Evolutionary conservation across 192 early-diverging fungal species (phyloP).

Genomic region (Linnemannia schmuckeri): DNA sequence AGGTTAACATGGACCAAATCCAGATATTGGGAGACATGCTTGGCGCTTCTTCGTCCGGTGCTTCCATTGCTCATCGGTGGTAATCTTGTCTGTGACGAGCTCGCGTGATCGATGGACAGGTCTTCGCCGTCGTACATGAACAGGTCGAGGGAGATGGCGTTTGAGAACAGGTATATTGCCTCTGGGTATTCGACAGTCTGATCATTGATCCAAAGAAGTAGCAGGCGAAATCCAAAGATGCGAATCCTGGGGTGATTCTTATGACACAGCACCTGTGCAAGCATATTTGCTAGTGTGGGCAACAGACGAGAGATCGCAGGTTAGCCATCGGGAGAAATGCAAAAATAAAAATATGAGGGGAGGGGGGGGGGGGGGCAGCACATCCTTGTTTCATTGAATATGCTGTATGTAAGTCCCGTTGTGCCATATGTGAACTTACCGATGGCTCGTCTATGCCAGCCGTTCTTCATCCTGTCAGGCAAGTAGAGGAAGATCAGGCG

Average conservation of each 20-base stretch:
- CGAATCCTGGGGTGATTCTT: constrained; percentile 79
- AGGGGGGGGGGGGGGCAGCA: neutral
- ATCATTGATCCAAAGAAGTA: constrained; percentile 81
- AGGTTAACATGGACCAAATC: constrained; percentile 39
- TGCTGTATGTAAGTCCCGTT: neutral
- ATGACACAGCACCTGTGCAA: constrained; percentile 72
- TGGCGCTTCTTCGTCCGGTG: constrained; percentile 32
- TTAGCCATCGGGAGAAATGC: neutral
- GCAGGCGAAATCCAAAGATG: constrained; percentile 77
- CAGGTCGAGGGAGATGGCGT: constrained; percentile 72
- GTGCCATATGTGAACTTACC: constrained; percentile 58
- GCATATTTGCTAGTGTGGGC: constrained; percentile 64
- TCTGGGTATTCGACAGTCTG: constrained; percentile 72
- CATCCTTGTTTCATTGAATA: neutral
- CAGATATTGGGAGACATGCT: constrained; percentile 38
- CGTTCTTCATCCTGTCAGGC: constrained; percentile 76
- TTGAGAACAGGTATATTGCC: constrained; percentile 71
- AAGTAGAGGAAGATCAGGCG: constrained; percentile 77
- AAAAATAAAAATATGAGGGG: neutral
- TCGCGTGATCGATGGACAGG: constrained; percentile 36
- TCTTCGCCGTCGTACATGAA: constrained; percentile 64
- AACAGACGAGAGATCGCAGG: neutral
- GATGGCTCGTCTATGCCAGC: constrained; percentile 79
- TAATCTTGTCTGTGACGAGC: constrained; percentile 34
- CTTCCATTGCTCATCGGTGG: constrained; percentile 34